phyloP scores from a whole-genome alignment of 1,284 basidiomycete species.

The Cryptococcus maquisensis region DNA sequence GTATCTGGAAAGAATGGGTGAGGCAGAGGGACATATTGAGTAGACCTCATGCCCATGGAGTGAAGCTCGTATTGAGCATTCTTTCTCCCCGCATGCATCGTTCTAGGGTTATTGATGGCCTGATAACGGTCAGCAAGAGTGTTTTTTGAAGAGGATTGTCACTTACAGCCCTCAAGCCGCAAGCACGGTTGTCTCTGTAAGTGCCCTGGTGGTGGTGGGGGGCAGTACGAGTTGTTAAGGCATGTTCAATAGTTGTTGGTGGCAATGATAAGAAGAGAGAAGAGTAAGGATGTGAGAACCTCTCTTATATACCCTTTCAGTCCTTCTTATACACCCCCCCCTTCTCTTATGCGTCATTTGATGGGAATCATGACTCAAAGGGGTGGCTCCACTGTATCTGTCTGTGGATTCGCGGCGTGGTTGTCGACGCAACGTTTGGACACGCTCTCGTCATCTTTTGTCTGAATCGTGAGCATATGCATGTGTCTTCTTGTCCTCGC shows the following conservation, averaged over 20 bases:
- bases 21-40: conserved; percentile 8
- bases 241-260: neutral
- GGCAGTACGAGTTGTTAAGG: neutral
- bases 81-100: conserved; percentile 16
- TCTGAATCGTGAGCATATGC: too few species aligned
- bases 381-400: neutral
- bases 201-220: conserved; percentile 7
- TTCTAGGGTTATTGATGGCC: conserved; percentile 29
- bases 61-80: conserved; percentile 17
- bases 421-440: neutral
- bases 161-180: conserved; percentile 18
- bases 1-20: neutral
- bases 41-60: conserved; percentile 19
- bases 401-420: neutral
- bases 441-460: neutral
- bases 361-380: too few species aligned
- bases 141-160: neutral
- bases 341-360: too few species aligned
- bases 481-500: neutral
- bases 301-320: neutral
- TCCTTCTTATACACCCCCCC: too few species aligned
- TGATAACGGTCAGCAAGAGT: neutral
- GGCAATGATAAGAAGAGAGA: neutral
- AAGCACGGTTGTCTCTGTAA: conserved; percentile 15
- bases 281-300: neutral